Base-by-base conservation (phyloP, 225 moss, liverwort and hornwort species). In the Physcomitrellopsis africana region DNA sequence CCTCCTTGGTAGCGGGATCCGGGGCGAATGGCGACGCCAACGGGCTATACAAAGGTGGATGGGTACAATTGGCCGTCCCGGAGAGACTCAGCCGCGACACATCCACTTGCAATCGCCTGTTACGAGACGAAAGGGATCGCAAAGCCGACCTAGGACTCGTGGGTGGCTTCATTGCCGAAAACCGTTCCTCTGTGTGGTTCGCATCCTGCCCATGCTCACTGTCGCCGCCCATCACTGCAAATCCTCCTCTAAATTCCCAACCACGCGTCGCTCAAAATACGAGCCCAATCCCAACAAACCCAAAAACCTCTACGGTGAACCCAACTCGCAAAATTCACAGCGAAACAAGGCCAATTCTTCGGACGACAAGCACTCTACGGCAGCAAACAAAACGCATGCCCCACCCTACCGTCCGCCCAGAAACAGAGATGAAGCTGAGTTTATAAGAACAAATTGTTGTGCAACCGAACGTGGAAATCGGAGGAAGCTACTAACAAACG, bases 11-110 rank as follows among this genome's bases (percentile, higher is more conserved):
- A 45, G 83, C 67, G 9, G 86, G 67, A 74, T 89, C 81, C n/a
- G 85, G 88, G 7, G 83, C 63, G 68, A 89, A 89, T 0, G 88
- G 81, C 37, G 88, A 81, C 14, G 83, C 83, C 63, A 83, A 43
- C 24, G 85, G 88, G 23, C 83, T 86, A 18, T 89, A 85, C 59
- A 83, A 61, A 5, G 44, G 68, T 67, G 80, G 79, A 27, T 68
- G 81, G 11, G 79, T 82, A 9, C 76, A 83, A 72, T 86, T 83
- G 23, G 63, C 63, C 16, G 85, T 85, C 15, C 85, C 83, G 10
- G 74, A 69, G 49, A 72, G 83, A 57, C 70, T 70, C 15, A 86
- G 71, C 10, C 85, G 80, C 37, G 81, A 85, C 63, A 89, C 88
- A 71, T 89, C 85, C 67, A 83, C 85, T 3, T 85, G 85, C 73